Conservation (phyloP, 768 basidiomycete genomes). For the Psilocybe sp. region DNA sequence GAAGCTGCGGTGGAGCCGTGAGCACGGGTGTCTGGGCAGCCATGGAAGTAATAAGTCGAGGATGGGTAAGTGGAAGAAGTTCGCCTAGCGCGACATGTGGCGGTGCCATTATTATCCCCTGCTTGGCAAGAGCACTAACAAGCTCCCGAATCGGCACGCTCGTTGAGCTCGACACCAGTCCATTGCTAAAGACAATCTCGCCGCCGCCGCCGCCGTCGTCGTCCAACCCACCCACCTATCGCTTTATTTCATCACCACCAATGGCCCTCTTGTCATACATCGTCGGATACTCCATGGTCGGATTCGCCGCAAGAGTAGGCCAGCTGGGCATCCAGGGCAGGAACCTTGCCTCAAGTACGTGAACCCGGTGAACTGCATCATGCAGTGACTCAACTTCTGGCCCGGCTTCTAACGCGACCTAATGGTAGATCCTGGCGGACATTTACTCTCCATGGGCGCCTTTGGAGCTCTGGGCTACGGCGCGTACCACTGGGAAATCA, state of each 20-base stretch:
- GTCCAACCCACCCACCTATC: conserved; percentile 4
- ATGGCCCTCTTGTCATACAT: conserved; percentile 71
- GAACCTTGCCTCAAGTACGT: conserved; percentile 78
- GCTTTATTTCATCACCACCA: neutral
- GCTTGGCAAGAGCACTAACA: conserved; percentile 12
- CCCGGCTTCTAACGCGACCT: neutral
- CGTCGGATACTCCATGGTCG: conserved; percentile 77
- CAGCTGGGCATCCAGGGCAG: conserved; percentile 85
- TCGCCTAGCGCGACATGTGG: no score
- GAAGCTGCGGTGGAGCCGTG: no score
- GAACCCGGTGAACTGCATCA: no score
- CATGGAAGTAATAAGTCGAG: no score
- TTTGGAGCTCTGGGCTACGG: conserved; percentile 79
- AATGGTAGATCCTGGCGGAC: conserved; percentile 65
- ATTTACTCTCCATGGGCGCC: conserved; percentile 61
- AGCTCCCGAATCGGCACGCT: conserved; percentile 7
- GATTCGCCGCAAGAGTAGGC: conserved; percentile 79
- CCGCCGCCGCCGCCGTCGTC: conserved; percentile 7
- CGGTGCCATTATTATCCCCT: no score
- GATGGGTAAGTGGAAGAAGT: no score
- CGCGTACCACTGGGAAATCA: conserved; percentile 64
- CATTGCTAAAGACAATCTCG: conserved; percentile 10
- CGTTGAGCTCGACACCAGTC: conserved; percentile 7
- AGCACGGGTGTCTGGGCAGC: no score
- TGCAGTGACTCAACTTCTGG: neutral